A percentile compares a stretch with the other conserved stretches of the same genome.
phyloP scores from a whole-genome alignment of 441 rosid species.

The Geranium incanum region DNA sequence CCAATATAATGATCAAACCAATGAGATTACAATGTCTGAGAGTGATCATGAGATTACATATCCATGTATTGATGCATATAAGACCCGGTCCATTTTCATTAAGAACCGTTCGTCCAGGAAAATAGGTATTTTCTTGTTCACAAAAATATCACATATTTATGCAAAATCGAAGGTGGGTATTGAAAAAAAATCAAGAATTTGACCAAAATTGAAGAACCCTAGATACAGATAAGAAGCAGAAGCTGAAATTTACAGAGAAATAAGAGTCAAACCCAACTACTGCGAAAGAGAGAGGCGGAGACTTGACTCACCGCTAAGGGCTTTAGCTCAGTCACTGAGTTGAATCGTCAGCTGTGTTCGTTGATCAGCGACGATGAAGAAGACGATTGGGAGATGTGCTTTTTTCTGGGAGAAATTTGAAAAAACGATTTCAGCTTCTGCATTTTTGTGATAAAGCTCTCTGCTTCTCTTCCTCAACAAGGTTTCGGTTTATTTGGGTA shows the following conservation, averaged over 20 bases:
- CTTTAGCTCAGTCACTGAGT: background rate
- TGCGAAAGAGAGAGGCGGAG: background rate
- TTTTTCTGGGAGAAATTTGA: background rate
- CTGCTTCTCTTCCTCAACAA: background rate
- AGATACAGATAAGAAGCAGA: background rate
- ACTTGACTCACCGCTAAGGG: slow-evolving; percentile 2
- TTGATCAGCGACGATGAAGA: background rate
- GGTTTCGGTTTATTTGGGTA: background rate
- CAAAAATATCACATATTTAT: background rate
- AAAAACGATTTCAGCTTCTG: background rate
- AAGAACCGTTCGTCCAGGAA: background rate
- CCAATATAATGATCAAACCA: too few species aligned
- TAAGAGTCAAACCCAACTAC: background rate
- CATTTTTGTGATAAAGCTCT: background rate
- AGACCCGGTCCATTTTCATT: background rate
- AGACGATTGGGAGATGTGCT: background rate
- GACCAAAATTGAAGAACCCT: background rate
- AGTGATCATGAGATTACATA: too few species aligned
- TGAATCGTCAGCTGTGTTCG: background rate
- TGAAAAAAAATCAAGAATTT: background rate
- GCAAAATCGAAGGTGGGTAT: background rate
- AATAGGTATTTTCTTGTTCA: background rate
- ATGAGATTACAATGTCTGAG: too few species aligned
- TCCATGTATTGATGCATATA: background rate
- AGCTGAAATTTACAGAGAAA: background rate